Conservation (phyloP, 495 filamentous ascomycete genomes). For the Penicillium tannophilum region DNA sequence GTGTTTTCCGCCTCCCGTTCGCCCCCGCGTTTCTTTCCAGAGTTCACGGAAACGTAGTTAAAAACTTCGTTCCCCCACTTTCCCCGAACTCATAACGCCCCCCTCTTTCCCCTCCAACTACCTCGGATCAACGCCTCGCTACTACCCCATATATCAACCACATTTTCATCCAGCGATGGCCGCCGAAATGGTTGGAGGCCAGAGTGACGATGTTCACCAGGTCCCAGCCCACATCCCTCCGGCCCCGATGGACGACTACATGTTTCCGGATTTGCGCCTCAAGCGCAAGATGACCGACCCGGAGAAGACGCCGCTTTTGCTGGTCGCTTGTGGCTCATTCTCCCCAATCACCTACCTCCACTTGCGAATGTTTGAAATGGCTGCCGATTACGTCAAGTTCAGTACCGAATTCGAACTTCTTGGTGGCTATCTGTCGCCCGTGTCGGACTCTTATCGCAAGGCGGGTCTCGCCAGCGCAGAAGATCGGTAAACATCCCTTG, state of each 20-base stretch:
- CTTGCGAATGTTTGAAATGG: constrained; percentile 94
- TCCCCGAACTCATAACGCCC: constrained; percentile 2
- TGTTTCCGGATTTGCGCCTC: constrained; percentile 71
- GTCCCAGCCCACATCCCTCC: constrained; percentile 24
- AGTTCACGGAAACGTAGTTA: background rate
- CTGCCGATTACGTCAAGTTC: constrained; percentile 75
- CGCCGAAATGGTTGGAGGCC: constrained; percentile 32
- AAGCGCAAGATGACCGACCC: constrained; percentile 66
- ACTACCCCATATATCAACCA: constrained; percentile 5
- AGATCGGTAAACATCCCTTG: constrained; percentile 57
- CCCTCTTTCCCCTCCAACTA: constrained; percentile 15
- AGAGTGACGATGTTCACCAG: constrained; percentile 36
- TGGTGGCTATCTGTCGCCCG: constrained; percentile 78
- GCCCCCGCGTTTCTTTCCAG: constrained; percentile 4
- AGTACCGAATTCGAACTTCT: constrained; percentile 85
- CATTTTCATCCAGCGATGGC: constrained; percentile 26
- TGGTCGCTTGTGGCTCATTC: constrained; percentile 92
- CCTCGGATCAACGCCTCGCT: constrained; percentile 2
- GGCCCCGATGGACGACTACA: constrained; percentile 58
- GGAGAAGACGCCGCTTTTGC: constrained; percentile 73
- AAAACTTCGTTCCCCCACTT: constrained; percentile 1
- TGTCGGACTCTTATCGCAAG: constrained; percentile 90
- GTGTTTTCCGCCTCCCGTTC: constrained; percentile 25
- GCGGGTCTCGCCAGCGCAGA: constrained; percentile 75
- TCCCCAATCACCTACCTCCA: constrained; percentile 82